phyloP scores from a whole-genome alignment of 768 basidiomycete species.

The Jaapia argillacea region DNA sequence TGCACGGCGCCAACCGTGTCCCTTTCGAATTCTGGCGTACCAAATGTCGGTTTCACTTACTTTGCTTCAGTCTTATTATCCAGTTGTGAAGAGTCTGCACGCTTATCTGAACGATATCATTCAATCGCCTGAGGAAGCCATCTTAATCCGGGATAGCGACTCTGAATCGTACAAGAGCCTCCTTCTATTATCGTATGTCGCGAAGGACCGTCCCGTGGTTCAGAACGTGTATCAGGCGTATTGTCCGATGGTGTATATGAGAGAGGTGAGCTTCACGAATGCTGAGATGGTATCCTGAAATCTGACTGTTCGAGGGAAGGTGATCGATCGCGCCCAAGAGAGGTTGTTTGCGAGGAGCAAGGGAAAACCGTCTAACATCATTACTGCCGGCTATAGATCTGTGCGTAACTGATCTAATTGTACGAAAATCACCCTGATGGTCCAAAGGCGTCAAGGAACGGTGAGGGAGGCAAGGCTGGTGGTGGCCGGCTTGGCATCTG shows the following conservation, averaged over 20 bases:
- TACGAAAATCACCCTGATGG: background rate
- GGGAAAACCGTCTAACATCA: conserved; percentile 40
- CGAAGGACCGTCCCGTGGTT: conserved; percentile 16
- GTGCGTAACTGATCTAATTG: conserved; percentile 25
- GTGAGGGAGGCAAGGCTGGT: conserved; percentile 29
- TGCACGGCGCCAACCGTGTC: too few species aligned
- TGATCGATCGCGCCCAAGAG: conserved; percentile 53
- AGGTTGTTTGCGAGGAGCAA: conserved; percentile 32
- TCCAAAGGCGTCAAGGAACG: conserved; percentile 21
- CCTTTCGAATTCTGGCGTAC: too few species aligned
- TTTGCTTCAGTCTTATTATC: conserved; percentile 23
- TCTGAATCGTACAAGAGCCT: conserved; percentile 13
- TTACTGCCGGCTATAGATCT: conserved; percentile 56
- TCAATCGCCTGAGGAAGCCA: background rate
- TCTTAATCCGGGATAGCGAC: background rate
- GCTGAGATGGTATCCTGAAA: background rate
- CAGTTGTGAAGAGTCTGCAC: conserved; percentile 26
- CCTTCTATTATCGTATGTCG: conserved; percentile 38
- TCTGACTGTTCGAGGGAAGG: conserved; percentile 21
- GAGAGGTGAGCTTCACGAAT: conserved; percentile 37
- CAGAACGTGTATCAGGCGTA: conserved; percentile 10
- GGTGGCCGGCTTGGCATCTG: conserved; percentile 33
- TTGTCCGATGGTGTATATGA: conserved; percentile 39
- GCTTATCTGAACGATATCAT: conserved; percentile 27
- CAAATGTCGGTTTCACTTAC: background rate